Conservation (phyloP, 306 rosid species). For the Fragaria vesca region DNA sequence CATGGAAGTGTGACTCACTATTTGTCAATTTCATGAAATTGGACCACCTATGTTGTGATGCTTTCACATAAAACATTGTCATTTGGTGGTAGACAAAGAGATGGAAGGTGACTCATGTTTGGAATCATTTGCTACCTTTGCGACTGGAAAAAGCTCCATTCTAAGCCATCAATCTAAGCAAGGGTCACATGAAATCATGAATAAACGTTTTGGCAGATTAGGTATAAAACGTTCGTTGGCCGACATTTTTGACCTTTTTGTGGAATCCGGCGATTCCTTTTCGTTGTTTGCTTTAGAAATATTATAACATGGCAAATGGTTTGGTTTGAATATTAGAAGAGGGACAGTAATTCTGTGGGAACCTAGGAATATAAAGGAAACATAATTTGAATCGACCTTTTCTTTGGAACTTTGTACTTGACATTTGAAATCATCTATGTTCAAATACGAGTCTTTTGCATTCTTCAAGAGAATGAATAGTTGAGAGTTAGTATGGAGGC, state of each 20-base stretch:
- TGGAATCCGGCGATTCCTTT: not conserved
- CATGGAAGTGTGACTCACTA: not conserved
- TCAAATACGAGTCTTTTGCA: not conserved
- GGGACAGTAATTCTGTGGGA: not conserved
- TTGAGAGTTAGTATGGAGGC: not conserved
- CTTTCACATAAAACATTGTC: not conserved
- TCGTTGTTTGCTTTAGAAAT: not conserved
- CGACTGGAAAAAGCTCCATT: not conserved
- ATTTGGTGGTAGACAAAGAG: not conserved
- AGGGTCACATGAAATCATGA: not conserved
- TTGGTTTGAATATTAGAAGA: not conserved
- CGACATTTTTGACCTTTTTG: slow-evolving; percentile 19
- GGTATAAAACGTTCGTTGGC: not conserved
- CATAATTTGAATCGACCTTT: not conserved
- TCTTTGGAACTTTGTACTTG: too few species aligned
- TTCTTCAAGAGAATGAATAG: not conserved
- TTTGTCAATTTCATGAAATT: not conserved
- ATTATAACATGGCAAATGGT: not conserved
- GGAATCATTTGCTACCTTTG: not conserved
- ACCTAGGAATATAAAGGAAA: not conserved
- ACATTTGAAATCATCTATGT: too few species aligned
- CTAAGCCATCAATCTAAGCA: not conserved
- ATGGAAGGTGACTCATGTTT: not conserved
- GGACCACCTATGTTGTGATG: not conserved
- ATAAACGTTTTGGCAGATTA: not conserved